Evolutionary conservation across 139 green algal species (phyloP), one percentile per base, ranked within the genome.

Genomic region (Coelastrella sp.): DNA sequence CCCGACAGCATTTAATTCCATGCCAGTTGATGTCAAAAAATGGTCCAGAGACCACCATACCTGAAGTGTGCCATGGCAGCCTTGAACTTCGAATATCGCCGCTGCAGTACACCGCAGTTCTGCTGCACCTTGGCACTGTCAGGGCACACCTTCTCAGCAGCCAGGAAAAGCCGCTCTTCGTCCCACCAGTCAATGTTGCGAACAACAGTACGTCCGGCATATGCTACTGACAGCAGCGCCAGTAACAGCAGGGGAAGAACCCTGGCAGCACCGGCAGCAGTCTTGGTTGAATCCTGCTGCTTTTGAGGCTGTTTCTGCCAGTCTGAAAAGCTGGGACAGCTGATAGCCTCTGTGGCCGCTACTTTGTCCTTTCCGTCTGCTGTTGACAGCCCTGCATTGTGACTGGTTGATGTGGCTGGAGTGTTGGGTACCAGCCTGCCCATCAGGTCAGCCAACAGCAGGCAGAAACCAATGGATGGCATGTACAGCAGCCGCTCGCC

Each of bases 401-500:
- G 6, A 9, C 7, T 17, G 20, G 56, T 59, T 84, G 58, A 24
- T 84, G 59, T 19, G 35, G 59, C 60, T 58, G 75, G 27, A 7
- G 9, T 78, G 61, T 10, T 80, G 35, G n/a, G 74, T 76, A 95
- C 87, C 11, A 75, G 59, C 0, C 19, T 27, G 0, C 85, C 89
- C 8, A 95, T 78, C 8, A 79, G 57, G 25, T 96, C 90, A 0
- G 94, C 93, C 7, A 94, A 5, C 85, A 98, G 85, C 22, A 98
- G 56, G 89, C 94, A 96, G 73, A 91, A 96, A 9, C 96, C 96
- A 0, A 98, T 60, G 4, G 94, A 97, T 0, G 96, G 96, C 17
- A 97, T 78, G 91, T 98, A 97, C 70, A 98, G 92, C 92, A 98
- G 94, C 15, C 96, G 82, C 90, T 98, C 96, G 0, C 94, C 94